Conservation (phyloP, 768 basidiomycete species). For the Pisolithus albus region DNA sequence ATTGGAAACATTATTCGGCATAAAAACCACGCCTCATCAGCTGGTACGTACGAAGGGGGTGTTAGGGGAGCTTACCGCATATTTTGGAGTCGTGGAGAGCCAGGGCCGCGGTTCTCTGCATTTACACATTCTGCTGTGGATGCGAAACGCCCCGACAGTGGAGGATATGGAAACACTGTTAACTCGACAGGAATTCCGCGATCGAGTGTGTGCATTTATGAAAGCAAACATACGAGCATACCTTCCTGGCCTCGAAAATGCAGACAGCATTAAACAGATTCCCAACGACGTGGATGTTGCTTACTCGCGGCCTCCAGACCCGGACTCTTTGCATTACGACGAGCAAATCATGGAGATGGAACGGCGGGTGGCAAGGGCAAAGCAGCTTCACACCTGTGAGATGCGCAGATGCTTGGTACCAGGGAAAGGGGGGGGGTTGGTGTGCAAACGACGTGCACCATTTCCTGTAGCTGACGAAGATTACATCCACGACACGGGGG, state of each 20-base stretch:
- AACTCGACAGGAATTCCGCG: slow-evolving; percentile 14
- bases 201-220: slow-evolving; percentile 25
- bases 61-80: no score
- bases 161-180: not conserved
- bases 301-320: slow-evolving; percentile 32
- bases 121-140: not conserved
- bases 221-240: slow-evolving; percentile 4
- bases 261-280: slow-evolving; percentile 17
- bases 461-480: no score
- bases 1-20: no score
- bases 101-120: slow-evolving; percentile 37
- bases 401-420: no score
- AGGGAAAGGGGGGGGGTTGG: no score
- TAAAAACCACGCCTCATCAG: no score
- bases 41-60: no score
- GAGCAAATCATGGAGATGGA: not conserved
- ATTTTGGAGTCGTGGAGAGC: slow-evolving; percentile 10
- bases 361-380: no score
- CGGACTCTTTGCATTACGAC: slow-evolving; percentile 21
- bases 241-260: slow-evolving; percentile 4
- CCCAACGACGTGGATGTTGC: slow-evolving; percentile 14
- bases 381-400: no score
- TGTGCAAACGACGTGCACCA: no score
- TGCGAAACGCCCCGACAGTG: not conserved
- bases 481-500: no score